Conservation (phyloP, 192 early-diverging fungal species). For the Dissophora globulifera region DNA sequence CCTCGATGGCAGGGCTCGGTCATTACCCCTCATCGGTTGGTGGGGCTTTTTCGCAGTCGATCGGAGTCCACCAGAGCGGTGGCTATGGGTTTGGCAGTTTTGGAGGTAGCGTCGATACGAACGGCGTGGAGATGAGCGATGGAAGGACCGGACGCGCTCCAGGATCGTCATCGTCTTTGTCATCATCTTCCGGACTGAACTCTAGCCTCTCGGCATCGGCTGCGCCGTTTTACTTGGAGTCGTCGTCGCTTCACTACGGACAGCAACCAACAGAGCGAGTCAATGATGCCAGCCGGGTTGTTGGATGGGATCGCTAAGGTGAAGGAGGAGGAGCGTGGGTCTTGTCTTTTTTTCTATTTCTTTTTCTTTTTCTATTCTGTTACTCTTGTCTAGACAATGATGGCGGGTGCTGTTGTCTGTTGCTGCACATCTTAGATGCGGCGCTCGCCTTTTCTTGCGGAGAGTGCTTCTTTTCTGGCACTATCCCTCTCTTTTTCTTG, state of each 20-base stretch:
- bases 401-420: too few species aligned
- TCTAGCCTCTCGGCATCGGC: conserved; percentile 12
- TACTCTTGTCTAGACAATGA: not conserved
- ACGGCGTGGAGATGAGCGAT: not conserved
- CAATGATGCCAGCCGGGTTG: conserved; percentile 4
- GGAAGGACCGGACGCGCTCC: too few species aligned
- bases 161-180: not conserved
- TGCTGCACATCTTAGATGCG: too few species aligned
- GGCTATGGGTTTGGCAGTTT: conserved; percentile 5
- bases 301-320: conserved; percentile 35
- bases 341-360: conserved; percentile 1
- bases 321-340: not conserved
- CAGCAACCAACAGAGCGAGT: conserved; percentile 7
- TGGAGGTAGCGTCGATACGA: not conserved
- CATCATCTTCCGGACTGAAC: too few species aligned
- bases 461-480: too few species aligned
- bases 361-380: not conserved
- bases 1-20: not conserved
- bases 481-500: too few species aligned
- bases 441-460: conserved; percentile 1
- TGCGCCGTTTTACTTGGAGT: conserved; percentile 23
- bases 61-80: not conserved
- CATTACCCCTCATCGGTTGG: not conserved
- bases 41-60: not conserved
- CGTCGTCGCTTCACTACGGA: conserved; percentile 4